Conservation (phyloP, 2,329 filamentous ascomycete species). For the Neofusicoccum laricinum region DNA sequence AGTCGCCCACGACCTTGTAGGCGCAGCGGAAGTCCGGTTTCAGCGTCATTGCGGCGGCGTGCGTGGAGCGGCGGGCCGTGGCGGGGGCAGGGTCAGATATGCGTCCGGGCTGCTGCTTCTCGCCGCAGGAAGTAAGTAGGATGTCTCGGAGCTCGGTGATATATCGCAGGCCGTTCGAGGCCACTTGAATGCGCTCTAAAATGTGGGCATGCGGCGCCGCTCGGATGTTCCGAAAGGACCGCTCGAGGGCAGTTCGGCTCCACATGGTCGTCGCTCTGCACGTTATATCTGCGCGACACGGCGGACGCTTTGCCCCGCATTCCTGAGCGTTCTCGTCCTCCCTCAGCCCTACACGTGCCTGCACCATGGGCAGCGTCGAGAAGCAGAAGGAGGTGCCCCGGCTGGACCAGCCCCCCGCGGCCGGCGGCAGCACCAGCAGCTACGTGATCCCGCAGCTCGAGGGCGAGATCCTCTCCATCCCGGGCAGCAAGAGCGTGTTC, state of each 20-base stretch:
- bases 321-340: not conserved
- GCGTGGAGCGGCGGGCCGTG: no score
- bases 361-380: not conserved
- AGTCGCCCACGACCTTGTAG: conserved; percentile 16
- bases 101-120: no score
- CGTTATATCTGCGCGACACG: no score
- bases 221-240: conserved; percentile 41
- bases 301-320: no score
- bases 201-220: no score
- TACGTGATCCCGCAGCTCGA: conserved; percentile 51
- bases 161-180: no score
- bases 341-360: conserved; percentile 9
- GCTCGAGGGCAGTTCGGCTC: no score
- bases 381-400: not conserved
- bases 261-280: no score
- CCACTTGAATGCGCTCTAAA: no score
- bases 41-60: not conserved
- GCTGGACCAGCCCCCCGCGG: conserved; percentile 32
- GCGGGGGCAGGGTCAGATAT: no score
- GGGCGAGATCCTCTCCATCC: conserved; percentile 49
- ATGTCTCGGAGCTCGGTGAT: not conserved
- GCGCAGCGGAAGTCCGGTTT: conserved; percentile 3
- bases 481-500: conserved; percentile 51
- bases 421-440: conserved; percentile 36
- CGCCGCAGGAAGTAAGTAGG: not conserved